These are phyloP conservation scores for Zea luxurians DNA, from an alignment of 176 grass and related monocot species.

Conservation along the genomic window DNA sequence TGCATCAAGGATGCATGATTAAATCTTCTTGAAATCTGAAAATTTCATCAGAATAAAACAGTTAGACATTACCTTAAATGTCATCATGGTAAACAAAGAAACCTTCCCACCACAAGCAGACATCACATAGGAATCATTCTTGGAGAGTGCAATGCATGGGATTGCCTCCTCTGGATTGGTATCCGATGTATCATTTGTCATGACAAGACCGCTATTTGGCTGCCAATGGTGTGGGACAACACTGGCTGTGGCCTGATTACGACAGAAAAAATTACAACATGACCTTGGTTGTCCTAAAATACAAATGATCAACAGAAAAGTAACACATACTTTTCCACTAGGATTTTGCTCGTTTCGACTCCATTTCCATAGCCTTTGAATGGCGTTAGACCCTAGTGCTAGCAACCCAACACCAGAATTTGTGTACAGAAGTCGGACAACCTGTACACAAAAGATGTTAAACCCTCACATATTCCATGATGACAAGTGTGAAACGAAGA, in stretches of 20 bases:
- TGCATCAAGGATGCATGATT: slow-evolving; percentile 41
- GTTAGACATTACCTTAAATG: slow-evolving; percentile 75
- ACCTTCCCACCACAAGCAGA: slow-evolving; percentile 97
- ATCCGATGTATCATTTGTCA: slow-evolving; percentile 82
- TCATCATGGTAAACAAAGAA: slow-evolving; percentile 99
- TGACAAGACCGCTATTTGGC: slow-evolving; percentile 84
- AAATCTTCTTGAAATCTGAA: slow-evolving; percentile 18
- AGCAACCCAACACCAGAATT: slow-evolving; percentile 87
- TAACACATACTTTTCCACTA: slow-evolving; percentile 64
- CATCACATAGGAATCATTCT: slow-evolving; percentile 99
- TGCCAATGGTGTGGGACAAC: slow-evolving; percentile 91
- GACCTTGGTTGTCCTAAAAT: slow-evolving; percentile 30
- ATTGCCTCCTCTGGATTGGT: slow-evolving; percentile 71
- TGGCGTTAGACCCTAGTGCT: slow-evolving; percentile 84
- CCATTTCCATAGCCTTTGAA: slow-evolving; percentile 97
- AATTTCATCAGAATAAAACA: slow-evolving; percentile 23
- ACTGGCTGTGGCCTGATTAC: slow-evolving; percentile 74
- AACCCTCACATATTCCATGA: slow-evolving; percentile 12
- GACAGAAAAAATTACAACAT: slow-evolving; percentile 38
- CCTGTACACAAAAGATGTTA: slow-evolving; percentile 54
- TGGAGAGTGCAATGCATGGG: slow-evolving; percentile 95
- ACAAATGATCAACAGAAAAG: slow-evolving; percentile 33
- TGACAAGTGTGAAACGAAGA: not conserved
- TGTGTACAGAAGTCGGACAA: slow-evolving; percentile 88
- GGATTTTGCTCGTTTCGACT: slow-evolving; percentile 78